Conservation (phyloP, 1,284 basidiomycete species). For the Retiboletus fuscus region DNA sequence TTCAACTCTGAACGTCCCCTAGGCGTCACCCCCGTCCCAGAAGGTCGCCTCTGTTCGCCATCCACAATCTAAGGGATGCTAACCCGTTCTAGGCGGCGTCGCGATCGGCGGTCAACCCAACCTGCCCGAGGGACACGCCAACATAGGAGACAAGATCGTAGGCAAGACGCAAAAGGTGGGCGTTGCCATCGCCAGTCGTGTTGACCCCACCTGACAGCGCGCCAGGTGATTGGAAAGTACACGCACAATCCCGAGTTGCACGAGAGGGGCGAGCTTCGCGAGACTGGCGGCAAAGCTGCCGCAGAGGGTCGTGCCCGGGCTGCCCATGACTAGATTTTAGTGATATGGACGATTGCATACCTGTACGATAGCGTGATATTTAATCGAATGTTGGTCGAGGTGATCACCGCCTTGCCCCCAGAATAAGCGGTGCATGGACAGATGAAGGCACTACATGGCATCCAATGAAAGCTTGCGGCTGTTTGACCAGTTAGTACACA, state of each 20-base stretch:
- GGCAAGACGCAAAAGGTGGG: slow-evolving; percentile 67
- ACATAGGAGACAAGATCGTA: slow-evolving; percentile 61
- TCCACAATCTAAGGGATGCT: not conserved
- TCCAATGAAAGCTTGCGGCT: not conserved
- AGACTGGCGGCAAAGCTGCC: slow-evolving; percentile 64
- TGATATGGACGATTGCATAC: too few species aligned
- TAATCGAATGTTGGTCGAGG: not conserved
- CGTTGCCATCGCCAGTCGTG: not conserved
- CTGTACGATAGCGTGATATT: slow-evolving; percentile 13
- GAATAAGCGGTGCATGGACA: not conserved
- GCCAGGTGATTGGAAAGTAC: slow-evolving; percentile 63
- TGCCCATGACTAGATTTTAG: slow-evolving; percentile 52
- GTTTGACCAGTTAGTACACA: too few species aligned
- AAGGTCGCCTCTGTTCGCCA: slow-evolving; percentile 46
- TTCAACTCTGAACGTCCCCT: slow-evolving; percentile 56
- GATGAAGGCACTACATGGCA: not conserved
- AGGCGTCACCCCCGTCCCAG: slow-evolving; percentile 52
- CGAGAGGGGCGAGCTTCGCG: slow-evolving; percentile 67
- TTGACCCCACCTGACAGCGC: slow-evolving; percentile 5
- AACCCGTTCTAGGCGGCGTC: slow-evolving; percentile 52
- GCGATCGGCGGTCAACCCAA: slow-evolving; percentile 57
- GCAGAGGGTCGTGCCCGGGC: slow-evolving; percentile 56
- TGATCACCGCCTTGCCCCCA: not conserved
- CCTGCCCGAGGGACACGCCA: slow-evolving; percentile 56
- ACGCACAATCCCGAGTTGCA: slow-evolving; percentile 61